Evolutionary conservation across 2,329 filamentous ascomycete species (phyloP), one percentile per base, ranked within the genome.

Genomic region (Exserohilum turcica): DNA sequence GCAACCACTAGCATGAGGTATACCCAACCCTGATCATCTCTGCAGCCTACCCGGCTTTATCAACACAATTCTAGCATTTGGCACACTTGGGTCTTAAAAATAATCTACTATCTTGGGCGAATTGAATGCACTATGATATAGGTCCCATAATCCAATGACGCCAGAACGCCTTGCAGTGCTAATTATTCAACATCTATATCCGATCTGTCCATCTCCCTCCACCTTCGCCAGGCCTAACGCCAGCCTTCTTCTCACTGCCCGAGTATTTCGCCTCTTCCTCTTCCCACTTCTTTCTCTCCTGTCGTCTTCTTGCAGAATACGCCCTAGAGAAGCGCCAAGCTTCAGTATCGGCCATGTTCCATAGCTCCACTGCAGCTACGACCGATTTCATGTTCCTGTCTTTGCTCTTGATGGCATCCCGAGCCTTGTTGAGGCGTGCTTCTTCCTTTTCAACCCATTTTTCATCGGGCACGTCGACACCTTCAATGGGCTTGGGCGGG

Each of bases 281-380:
- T 69, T 90, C 87, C 87, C 88, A 92, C 64, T 82, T 79, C 61
- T 78, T 71, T 51, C 88, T 78, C 78, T 91, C 88, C 39, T 87
- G 78, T 21, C 80, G 76, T 36, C 82, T 77, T 32, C 88, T 77
- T 15, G 87, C 88, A 44, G 86, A 76, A 59, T 83, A 91, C 0
- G 89, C 88, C 32, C 86, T 78, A 5, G 86, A 82, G 67, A 92
- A 92, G 65, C 84, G 84, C 89, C 89, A 93, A 1, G 86, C 85
- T 74, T 93, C 89, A 1, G 86, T 87, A 65, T 93, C 90, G 0
- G 85, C 88, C 59, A 91, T 70, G 68, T 83, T 80, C 64, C 80
- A 82, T 40, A 75, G 71, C 68, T 82, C 79, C 5, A 80, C 76
- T 16, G 73, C 74, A n/a, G 77, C 77, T 6, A 70, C 67, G 27